A percentile compares a stretch with the other conserved stretches of the same genome.
phyloP scores from a whole-genome alignment of 805 yeast species.

The Wickerhamiella cacticola region DNA sequence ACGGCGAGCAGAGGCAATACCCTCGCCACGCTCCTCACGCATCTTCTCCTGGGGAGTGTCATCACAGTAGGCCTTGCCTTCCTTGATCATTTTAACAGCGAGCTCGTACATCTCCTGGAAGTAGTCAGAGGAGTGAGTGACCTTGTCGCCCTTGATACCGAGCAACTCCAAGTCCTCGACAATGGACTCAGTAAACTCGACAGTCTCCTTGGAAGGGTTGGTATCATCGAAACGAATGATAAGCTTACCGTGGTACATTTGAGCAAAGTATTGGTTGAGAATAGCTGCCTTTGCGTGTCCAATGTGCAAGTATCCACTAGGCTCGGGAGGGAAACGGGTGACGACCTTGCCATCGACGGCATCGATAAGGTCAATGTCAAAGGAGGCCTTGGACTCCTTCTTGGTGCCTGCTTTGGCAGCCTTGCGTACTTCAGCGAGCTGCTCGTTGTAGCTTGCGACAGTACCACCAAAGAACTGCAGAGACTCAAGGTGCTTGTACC shows the following conservation, averaged over 20 bases:
- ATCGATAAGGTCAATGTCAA: constrained; percentile 81
- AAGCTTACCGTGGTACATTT: constrained; percentile 88
- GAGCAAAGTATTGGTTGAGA: constrained; percentile 91
- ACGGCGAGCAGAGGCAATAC: constrained; percentile 84
- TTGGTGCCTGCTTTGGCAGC: constrained; percentile 51
- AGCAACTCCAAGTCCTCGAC: constrained; percentile 80
- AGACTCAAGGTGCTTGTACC: constrained; percentile 71
- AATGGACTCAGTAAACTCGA: constrained; percentile 87
- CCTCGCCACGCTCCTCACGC: constrained; percentile 99
- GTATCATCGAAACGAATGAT: constrained; percentile 97
- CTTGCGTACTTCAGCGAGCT: constrained; percentile 64
- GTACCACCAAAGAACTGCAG: constrained; percentile 53
- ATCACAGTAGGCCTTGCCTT: constrained; percentile 94
- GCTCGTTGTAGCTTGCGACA: constrained; percentile 53
- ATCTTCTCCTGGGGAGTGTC: constrained; percentile 87
- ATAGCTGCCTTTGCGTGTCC: constrained; percentile 99
- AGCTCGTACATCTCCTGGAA: constrained; percentile 82
- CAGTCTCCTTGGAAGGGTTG: constrained; percentile 92
- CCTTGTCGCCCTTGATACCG: constrained; percentile 76
- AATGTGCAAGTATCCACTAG: constrained; percentile 96
- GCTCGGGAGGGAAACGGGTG: constrained; percentile 99
- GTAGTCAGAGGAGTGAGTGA: constrained; percentile 88
- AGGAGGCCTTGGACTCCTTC: constrained; percentile 86
- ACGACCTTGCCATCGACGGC: constrained; percentile 93
- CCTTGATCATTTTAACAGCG: constrained; percentile 78